phyloP scores from a whole-genome alignment of 306 rosid genomes.

The Luffa aegyptiaca region DNA sequence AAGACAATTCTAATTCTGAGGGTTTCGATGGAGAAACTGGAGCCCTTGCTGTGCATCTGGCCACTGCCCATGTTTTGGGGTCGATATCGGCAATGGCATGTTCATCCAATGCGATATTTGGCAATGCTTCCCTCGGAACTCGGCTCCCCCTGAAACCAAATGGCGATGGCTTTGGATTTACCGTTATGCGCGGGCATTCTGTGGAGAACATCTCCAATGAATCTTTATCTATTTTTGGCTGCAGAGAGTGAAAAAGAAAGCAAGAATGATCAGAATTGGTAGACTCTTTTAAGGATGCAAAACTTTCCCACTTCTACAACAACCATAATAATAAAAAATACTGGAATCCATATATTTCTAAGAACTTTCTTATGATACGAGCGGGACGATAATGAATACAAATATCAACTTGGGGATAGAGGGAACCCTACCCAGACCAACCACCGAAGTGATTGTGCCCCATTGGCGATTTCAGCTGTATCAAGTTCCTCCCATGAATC shows the following conservation, averaged over 20 bases:
- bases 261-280: neutral
- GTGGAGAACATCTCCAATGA: conserved; percentile 46
- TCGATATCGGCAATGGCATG: conserved; percentile 42
- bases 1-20: conserved; percentile 59
- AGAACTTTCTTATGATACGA: neutral
- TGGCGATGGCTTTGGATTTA: conserved; percentile 65
- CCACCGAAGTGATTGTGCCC: conserved; percentile 74
- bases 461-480: conserved; percentile 48
- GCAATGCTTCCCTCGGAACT: conserved; percentile 73
- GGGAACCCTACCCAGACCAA: conserved; percentile 94
- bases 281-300: neutral
- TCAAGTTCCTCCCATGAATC: conserved; percentile 95
- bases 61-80: conserved; percentile 63
- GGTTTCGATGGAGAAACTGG: conserved; percentile 19
- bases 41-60: conserved; percentile 29
- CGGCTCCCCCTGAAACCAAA: conserved; percentile 46
- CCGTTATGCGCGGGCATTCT: conserved; percentile 75
- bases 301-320: neutral
- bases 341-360: neutral
- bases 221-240: conserved; percentile 63
- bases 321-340: neutral
- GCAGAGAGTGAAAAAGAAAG: conserved; percentile 12
- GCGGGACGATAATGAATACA: neutral
- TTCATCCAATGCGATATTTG: conserved; percentile 42
- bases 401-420: neutral